A percentile compares a stretch with the other conserved stretches of the same genome.
These are phyloP conservation scores for Aspergillus panamensis DNA, from an alignment of 495 filamentous ascomycete species.

Conservation along the genomic window DNA sequence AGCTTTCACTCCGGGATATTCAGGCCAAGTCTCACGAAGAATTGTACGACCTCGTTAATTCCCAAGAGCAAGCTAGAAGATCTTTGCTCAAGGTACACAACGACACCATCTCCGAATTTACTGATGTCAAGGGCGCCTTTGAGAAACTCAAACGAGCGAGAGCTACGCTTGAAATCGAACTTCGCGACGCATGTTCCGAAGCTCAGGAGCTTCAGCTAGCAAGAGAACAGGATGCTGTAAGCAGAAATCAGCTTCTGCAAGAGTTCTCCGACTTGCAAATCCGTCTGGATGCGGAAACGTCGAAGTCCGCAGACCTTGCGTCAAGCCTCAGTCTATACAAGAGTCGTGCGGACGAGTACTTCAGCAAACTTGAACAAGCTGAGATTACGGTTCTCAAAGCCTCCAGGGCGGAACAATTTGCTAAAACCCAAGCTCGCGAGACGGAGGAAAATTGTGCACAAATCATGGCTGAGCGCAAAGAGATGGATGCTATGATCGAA, in stretches of 20 bases:
- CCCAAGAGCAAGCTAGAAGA: conserved; percentile 84
- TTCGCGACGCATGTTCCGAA: conserved; percentile 80
- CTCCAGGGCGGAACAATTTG: conserved; percentile 86
- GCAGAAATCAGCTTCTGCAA: conserved; percentile 81
- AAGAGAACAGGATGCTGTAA: conserved; percentile 78
- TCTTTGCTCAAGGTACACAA: conserved; percentile 81
- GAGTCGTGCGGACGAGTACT: conserved; percentile 91
- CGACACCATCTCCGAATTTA: conserved; percentile 75
- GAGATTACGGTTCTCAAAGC: conserved; percentile 95
- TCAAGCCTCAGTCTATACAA: conserved; percentile 89
- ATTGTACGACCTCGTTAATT: conserved; percentile 88
- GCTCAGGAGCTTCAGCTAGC: conserved; percentile 72
- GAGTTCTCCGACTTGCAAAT: conserved; percentile 95
- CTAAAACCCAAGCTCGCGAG: conserved; percentile 81
- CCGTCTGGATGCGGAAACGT: conserved; percentile 82
- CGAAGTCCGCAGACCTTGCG: conserved; percentile 76
- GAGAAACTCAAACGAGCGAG: conserved; percentile 81
- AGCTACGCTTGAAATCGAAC: conserved; percentile 77
- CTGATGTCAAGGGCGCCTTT: conserved; percentile 78
- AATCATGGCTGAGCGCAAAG: conserved; percentile 88
- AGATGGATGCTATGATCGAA: conserved; percentile 83
- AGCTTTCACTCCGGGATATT: conserved; percentile 85
- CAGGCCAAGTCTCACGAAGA: conserved; percentile 94
- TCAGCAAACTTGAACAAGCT: conserved; percentile 94
- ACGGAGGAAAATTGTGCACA: conserved; percentile 87